phyloP scores from a whole-genome alignment of 352 stramenopile genomes.

The Phytophthora pini region DNA sequence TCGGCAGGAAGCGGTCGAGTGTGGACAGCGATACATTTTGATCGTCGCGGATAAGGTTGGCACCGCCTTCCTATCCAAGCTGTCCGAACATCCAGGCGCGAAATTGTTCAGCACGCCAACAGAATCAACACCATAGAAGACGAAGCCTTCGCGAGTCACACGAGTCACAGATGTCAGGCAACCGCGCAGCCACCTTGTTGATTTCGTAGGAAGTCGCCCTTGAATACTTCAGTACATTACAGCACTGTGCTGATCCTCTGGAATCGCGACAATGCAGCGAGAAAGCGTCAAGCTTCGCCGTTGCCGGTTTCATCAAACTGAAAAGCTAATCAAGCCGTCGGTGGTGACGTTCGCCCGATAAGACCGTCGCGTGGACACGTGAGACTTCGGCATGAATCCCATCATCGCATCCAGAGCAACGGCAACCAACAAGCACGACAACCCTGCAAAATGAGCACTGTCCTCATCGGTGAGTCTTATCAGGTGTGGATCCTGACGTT shows the following conservation, averaged over 20 bases:
- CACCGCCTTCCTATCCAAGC: conserved; percentile 4
- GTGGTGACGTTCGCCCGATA: conserved; percentile 1
- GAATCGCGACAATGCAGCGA: too few relatives aligned
- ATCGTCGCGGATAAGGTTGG: conserved; percentile 14
- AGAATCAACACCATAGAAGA: conserved; percentile 14
- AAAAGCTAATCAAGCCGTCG: background rate
- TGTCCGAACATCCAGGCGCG: conserved; percentile 22
- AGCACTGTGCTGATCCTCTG: too few relatives aligned
- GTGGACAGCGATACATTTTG: conserved; percentile 15
- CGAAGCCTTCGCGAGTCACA: too few relatives aligned
- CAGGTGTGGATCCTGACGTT: background rate
- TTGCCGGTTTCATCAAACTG: conserved; percentile 2
- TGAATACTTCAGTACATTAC: too few relatives aligned
- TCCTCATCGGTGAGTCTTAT: background rate
- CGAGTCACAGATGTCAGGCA: conserved; percentile 4
- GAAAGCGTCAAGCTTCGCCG: background rate
- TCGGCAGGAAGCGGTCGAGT: conserved; percentile 24
- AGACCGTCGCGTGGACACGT: background rate
- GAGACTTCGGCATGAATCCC: background rate
- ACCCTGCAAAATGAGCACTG: background rate
- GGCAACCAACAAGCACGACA: background rate
- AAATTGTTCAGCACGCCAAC: conserved; percentile 30
- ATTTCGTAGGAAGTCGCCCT: too few relatives aligned
- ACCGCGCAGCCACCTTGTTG: background rate
- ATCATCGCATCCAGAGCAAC: background rate